Base-by-base conservation (phyloP, 805 yeast genomes). In the Yarrowia sp. region DNA sequence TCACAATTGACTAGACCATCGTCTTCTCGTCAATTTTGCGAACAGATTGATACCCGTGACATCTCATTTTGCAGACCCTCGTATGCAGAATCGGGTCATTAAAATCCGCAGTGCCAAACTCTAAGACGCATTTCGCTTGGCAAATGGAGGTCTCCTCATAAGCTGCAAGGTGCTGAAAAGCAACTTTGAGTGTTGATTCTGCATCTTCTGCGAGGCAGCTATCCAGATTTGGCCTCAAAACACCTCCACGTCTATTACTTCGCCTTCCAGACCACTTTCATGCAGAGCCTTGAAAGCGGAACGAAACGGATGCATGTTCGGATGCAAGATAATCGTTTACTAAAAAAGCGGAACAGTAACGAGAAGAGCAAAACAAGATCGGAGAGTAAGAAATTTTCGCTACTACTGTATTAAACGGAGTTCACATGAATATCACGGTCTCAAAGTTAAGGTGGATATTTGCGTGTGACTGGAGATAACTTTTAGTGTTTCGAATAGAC, bases 281-380 rank as follows among this genome's bases (percentile, higher is more conserved):
- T 14, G 13, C 21, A n/a, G 21, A 39, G 9, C 18, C 29, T 39
- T 29, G 7, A 6, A 36, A 12, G 9, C 55, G 55, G 55, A 47
- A 47, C 38, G 38, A 31, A 12, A n/a, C 55, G 38, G 55, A 47
- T 47, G 55, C 55, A 32, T 14, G 38, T 47, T 47, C 55, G 55
- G 55, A 47, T 47, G 55, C 55, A 47, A 47, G 55, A 47, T 47
- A 47, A 47, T 47, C 55, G 12, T 22, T 16, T 24, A 9, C n/a
- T 18, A 2, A 25, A 25, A 9, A 2, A 9, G 9, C 9, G 27
- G 1, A 25, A 25, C 9, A 25, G 27, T 6, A 25, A 25, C 9
- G 6, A 1, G 27, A 7, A 25, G 9, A 25, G 27, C 2, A 9
- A 25, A 9, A 25, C 27, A 25, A n/a, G n/a, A n/a, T n/a, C n/a